Evolutionary conservation across 1,284 basidiomycete species (phyloP).

Genomic region (Fomitopsis schrenkii): DNA sequence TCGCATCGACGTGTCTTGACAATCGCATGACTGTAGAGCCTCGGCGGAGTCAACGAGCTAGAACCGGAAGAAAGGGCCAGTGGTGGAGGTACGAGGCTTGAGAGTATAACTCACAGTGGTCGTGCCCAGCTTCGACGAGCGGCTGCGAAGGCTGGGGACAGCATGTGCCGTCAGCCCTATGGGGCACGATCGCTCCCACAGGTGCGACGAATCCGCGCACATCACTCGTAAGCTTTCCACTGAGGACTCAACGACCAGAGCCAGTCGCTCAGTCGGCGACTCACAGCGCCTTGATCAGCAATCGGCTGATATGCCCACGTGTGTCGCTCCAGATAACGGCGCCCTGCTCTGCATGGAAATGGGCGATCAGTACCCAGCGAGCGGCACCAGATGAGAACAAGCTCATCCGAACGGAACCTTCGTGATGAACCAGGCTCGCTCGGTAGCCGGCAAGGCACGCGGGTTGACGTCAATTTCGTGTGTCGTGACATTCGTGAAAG

Average conservation of each 20-base stretch:
- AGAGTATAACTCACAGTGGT: neutral
- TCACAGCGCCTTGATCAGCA: constrained; percentile 3
- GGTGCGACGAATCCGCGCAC: neutral
- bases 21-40: neutral
- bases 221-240: neutral
- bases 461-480: constrained; percentile 6
- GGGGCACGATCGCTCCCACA: neutral
- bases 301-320: constrained; percentile 5
- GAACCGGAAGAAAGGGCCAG: neutral
- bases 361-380: neutral
- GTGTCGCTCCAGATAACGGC: constrained; percentile 1
- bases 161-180: neutral
- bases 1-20: neutral
- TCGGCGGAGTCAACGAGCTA: neutral
- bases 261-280: neutral
- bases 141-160: neutral
- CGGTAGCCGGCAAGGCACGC: neutral
- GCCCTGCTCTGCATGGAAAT: neutral
- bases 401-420: neutral
- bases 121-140: neutral
- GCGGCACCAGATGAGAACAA: neutral
- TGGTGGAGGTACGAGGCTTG: neutral
- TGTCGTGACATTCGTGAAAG: constrained; percentile 2
- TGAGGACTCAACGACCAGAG: neutral
- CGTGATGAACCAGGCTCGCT: neutral